Base-by-base conservation (phyloP, 805 yeast species). In the Metschnikowia borealis region DNA sequence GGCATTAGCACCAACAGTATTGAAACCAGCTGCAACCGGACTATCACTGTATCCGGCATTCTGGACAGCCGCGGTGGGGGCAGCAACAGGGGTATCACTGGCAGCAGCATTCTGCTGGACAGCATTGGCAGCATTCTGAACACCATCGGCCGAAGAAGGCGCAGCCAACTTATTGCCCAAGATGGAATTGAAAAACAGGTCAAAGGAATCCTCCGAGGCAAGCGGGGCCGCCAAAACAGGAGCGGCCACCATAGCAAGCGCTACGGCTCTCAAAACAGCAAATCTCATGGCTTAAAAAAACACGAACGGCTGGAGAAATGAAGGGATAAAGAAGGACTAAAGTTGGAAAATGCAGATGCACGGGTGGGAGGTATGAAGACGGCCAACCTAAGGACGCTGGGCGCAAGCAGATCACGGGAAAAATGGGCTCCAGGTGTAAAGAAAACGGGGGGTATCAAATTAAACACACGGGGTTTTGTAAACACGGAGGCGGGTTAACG, bases 241-340 rank as follows among this genome's bases (percentile, higher is more conserved):
- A 15, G 50, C 21, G 33, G 47, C 48, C n/a, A 45, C 23, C 13
- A 51, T 38, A 13, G 51, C 41, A 35, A 55, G 17, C 13, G 52
- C 50, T 43, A 46, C 18, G 32, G 52, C 37, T 26, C 41, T n/a
- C 18, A 53, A 44, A 1, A 44, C 26, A 21, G 49, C 47, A 13
- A 23, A 13, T 32, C 20, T 52, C 58, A 52, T 54, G 43, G 20
- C 38, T 31, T 14, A 13, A 13, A 8, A 11, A 8, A 4, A 10
- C 29, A 26, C 29, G 29, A 5, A 11, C 2, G 23, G 31, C 14
- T 6, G 31, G 21, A 23, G 23, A 32, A n/a, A 6, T 31, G 32
- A 31, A 11, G 44, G 44, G 40, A 43, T 50, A 53, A 62, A 50
- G 66, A 62, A 55, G 45, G 66, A 62, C 66, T 53, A 58, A 48